phyloP scores from a whole-genome alignment of 1,284 basidiomycete genomes.

The Sanghuangporus baumii region DNA sequence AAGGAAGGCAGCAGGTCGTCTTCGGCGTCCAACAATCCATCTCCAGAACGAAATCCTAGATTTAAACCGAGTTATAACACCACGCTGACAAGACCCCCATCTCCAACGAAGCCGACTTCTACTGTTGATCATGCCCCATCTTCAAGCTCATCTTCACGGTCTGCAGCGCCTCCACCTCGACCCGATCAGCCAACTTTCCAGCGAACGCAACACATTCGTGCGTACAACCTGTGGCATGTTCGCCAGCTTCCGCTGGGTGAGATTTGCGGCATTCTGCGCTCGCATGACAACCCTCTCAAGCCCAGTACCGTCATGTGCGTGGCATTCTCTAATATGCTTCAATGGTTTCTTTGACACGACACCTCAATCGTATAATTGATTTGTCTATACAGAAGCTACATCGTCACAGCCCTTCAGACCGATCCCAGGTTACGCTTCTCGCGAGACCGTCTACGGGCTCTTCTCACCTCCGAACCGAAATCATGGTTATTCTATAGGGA shows the following conservation, averaged over 20 bases:
- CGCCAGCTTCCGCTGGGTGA: conserved; percentile 36
- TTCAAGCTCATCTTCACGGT: neutral
- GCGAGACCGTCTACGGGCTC: conserved; percentile 30
- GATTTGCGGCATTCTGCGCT: conserved; percentile 42
- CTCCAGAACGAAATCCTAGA: neutral
- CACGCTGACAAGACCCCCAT: conserved; percentile 14
- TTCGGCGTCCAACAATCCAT: neutral
- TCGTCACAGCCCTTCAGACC: conserved; percentile 38
- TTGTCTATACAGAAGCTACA: conserved; percentile 34
- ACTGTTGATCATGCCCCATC: neutral
- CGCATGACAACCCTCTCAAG: conserved; percentile 41
- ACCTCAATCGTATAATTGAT: neutral
- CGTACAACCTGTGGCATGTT: conserved; percentile 53
- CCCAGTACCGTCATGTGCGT: conserved; percentile 53
- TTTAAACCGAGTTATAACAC: neutral
- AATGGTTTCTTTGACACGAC: neutral
- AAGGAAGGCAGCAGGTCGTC: neutral
- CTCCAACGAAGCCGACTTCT: neutral
- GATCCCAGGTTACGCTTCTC: conserved; percentile 36
- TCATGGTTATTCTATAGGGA: conserved; percentile 13
- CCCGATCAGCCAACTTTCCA: conserved; percentile 12
- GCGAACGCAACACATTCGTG: conserved; percentile 44
- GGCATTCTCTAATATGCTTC: neutral
- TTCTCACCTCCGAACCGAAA: conserved; percentile 28
- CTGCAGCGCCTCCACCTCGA: neutral